A percentile compares a stretch with the other conserved stretches of the same genome.
Evolutionary conservation across 805 yeast species (phyloP).

Genomic region (Starmerella stigmatis): DNA sequence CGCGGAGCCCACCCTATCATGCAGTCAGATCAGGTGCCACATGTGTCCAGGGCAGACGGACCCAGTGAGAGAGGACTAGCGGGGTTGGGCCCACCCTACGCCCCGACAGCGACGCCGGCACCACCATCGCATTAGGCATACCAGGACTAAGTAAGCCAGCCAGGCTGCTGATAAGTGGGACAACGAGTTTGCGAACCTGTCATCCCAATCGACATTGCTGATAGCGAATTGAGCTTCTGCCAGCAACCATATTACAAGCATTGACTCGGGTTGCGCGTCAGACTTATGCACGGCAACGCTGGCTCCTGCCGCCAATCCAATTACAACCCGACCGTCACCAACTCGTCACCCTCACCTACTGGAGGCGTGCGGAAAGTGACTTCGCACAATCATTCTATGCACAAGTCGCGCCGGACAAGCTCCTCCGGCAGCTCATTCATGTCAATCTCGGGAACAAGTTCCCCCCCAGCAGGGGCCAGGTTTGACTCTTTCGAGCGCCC

Average conservation of each 20-base stretch:
- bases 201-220: no score
- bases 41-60: no score
- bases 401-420: not conserved
- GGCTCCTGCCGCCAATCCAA: not conserved
- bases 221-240: no score
- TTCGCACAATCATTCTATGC: not conserved
- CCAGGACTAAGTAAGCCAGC: constrained; percentile 3
- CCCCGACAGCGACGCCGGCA: not conserved
- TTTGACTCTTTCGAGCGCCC: not conserved
- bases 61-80: no score
- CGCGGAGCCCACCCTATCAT: no score
- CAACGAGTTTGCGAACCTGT: not conserved
- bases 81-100: no score
- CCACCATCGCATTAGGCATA: not conserved
- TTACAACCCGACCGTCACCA: not conserved
- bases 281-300: constrained; percentile 5
- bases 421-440: not conserved
- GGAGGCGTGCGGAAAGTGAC: not conserved
- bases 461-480: not conserved
- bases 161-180: constrained; percentile 4
- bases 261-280: not conserved
- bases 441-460: not conserved
- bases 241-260: no score
- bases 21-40: no score
- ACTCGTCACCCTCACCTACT: not conserved